Percentiles rank a stretch among this genome's conserved stretches.
phyloP scores from a whole-genome alignment of 306 rosid genomes.

The Inga laurina region DNA sequence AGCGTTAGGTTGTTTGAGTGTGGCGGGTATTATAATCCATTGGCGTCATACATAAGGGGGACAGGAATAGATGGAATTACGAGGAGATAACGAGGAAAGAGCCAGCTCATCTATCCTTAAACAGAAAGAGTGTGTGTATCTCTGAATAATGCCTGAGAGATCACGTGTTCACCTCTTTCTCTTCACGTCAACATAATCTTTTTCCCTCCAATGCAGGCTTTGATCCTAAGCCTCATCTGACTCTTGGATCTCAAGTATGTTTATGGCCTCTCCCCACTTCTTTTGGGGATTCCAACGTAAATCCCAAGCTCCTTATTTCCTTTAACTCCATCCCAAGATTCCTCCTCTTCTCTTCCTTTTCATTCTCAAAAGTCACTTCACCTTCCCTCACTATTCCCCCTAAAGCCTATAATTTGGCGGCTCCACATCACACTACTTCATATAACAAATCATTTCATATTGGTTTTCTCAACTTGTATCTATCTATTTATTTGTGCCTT shows the following conservation, averaged over 20 bases:
- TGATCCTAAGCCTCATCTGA: conserved; percentile 33
- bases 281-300: conserved; percentile 42
- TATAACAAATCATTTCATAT: neutral
- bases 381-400: neutral
- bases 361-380: neutral
- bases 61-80: neutral
- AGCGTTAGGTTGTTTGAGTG: neutral
- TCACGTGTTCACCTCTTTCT: conserved; percentile 44
- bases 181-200: conserved; percentile 36
- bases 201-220: conserved; percentile 35
- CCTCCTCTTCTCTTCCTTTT: conserved; percentile 3
- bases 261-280: neutral
- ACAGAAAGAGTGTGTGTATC: conserved; percentile 23
- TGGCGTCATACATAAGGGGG: neutral
- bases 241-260: conserved; percentile 47
- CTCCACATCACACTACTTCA: neutral
- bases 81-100: neutral
- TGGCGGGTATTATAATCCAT: neutral
- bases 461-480: neutral
- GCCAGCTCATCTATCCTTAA: conserved; percentile 28
- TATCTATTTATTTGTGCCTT: neutral
- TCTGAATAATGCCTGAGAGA: conserved; percentile 40
- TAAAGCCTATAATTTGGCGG: conserved; percentile 28
- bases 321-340: neutral
- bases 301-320: conserved; percentile 19